These are phyloP conservation scores for Yamadazyma endophytica DNA, from an alignment of 805 yeast genomes.

Conservation along the genomic window DNA sequence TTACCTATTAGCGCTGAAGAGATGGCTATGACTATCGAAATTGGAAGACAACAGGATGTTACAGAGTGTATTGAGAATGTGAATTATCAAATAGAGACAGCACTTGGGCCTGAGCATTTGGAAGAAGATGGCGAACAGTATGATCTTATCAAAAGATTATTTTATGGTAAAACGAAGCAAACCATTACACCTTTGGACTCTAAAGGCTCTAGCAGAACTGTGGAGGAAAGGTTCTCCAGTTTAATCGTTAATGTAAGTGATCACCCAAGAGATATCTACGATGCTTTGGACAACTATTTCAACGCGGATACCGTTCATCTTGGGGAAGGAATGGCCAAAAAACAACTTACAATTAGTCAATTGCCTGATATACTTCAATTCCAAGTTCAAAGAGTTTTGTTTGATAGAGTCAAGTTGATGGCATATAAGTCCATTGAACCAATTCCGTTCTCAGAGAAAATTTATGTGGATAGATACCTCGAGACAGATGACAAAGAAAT, in stretches of 20 bases:
- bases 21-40: slow-evolving; percentile 68
- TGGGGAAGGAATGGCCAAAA: slow-evolving; percentile 69
- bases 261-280: slow-evolving; percentile 85
- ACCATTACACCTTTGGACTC: slow-evolving; percentile 50
- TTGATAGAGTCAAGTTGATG: slow-evolving; percentile 65
- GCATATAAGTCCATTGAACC: slow-evolving; percentile 83
- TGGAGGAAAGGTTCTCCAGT: slow-evolving; percentile 72
- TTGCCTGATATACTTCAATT: slow-evolving; percentile 83
- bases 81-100: slow-evolving; percentile 84
- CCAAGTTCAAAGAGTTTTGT: slow-evolving; percentile 92
- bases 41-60: slow-evolving; percentile 95
- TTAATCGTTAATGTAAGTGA: slow-evolving; percentile 82
- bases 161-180: slow-evolving; percentile 85
- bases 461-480: slow-evolving; percentile 86
- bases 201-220: slow-evolving; percentile 25
- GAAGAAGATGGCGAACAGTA: slow-evolving; percentile 74
- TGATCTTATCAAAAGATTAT: slow-evolving; percentile 75
- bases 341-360: slow-evolving; percentile 65
- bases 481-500: slow-evolving; percentile 61
- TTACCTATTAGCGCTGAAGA: slow-evolving; percentile 53
- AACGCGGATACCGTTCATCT: slow-evolving; percentile 66
- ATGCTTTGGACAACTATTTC: slow-evolving; percentile 82
- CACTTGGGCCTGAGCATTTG: slow-evolving; percentile 60
- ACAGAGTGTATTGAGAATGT: slow-evolving; percentile 97
- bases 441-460: slow-evolving; percentile 68